These are phyloP conservation scores for Deuterostichococcus epilithicus DNA, from an alignment of 139 green algal species.

Conservation along the genomic window DNA sequence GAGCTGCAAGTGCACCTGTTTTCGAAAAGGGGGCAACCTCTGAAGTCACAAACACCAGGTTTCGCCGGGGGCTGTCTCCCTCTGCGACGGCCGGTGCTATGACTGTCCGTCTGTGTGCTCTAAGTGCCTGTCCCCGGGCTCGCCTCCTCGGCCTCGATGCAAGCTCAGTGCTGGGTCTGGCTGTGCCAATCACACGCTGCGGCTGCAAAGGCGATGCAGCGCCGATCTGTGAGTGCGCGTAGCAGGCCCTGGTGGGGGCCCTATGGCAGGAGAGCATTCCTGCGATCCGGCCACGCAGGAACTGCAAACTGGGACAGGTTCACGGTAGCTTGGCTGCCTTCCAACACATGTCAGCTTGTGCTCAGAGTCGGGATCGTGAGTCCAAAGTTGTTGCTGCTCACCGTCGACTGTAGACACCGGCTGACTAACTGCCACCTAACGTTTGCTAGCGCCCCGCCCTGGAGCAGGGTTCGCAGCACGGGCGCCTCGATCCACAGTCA, in stretches of 20 bases:
- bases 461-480: no score
- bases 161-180: not conserved
- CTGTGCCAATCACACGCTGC: not conserved
- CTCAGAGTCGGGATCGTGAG: no score
- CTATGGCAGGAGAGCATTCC: not conserved
- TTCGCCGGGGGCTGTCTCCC: not conserved
- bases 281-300: no score
- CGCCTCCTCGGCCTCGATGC: not conserved
- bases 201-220: not conserved
- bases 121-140: not conserved
- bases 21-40: slow-evolving; percentile 88
- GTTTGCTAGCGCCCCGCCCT: no score
- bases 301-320: no score
- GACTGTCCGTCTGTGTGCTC: not conserved
- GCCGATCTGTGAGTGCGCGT: not conserved
- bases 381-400: no score
- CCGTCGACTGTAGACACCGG: no score
- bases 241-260: not conserved
- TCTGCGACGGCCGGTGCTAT: not conserved
- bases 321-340: no score
- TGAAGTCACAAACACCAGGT: slow-evolving; percentile 52
- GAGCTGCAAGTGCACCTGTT: no score
- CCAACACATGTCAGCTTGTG: no score
- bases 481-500: no score
- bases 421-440: no score